Conservation (phyloP, 2,329 filamentous ascomycete genomes). For the Lachnellula willkommii region DNA sequence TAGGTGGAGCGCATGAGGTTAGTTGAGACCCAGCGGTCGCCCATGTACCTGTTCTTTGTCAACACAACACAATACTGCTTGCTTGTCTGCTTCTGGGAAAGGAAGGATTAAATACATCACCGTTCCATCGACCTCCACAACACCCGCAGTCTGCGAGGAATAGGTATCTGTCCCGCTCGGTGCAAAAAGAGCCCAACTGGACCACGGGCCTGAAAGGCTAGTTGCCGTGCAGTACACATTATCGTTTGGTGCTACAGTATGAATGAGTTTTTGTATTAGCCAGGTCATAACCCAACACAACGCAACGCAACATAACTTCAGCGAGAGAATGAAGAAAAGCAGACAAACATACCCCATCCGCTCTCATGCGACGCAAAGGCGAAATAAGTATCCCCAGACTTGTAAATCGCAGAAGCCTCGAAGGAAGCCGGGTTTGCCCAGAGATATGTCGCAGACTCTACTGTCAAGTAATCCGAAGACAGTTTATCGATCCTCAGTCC, state of each 20-base stretch:
- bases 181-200: conserved; percentile 54
- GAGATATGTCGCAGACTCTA: conserved; percentile 44
- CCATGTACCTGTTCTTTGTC: conserved; percentile 50
- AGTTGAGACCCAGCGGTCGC: conserved; percentile 59
- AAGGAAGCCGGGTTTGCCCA: conserved; percentile 42
- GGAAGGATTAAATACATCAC: conserved; percentile 22
- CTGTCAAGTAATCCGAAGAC: conserved; percentile 50
- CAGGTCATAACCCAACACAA: conserved; percentile 20
- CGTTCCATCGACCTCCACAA: conserved; percentile 41
- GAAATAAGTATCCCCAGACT: conserved; percentile 55
- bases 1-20: conserved; percentile 59
- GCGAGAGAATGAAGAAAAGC: not conserved
- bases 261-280: not conserved
- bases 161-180: conserved; percentile 52
- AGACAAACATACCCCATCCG: conserved; percentile 31
- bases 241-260: conserved; percentile 45
- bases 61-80: not conserved
- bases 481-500: conserved; percentile 54
- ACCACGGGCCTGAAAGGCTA: conserved; percentile 55
- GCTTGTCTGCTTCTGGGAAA: not conserved
- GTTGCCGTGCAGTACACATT: conserved; percentile 58
- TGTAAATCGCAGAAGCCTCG: conserved; percentile 60
- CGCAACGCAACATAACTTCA: conserved; percentile 13
- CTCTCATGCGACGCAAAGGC: conserved; percentile 57
- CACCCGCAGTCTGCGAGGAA: conserved; percentile 54